Evolutionary conservation across 495 filamentous ascomycete genomes (phyloP), one percentile per base, ranked within the genome.

Genomic region (Cercophora samala): DNA sequence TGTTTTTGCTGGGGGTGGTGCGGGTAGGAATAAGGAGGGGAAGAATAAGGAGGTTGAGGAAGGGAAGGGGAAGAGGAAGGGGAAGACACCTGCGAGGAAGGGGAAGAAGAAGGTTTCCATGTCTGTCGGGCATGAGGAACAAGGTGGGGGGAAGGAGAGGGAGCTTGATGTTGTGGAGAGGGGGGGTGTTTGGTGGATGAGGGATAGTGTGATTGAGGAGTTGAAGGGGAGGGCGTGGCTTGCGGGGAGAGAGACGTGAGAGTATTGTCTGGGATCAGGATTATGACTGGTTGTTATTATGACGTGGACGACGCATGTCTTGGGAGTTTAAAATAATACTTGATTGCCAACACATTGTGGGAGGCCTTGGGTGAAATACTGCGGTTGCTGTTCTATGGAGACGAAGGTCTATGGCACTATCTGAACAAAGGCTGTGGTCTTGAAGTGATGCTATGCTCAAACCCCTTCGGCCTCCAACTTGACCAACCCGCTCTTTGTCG

Each of bases 191-290:
- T 79, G 80, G 65, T 87, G 84, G 84, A 69, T 86, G 64, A 71
- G 81, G 59, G 80, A 80, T 60, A 82, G 82, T 61, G 79, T 81
- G 5, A 81, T 87, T 52, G 86, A 88, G 66, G 74, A 78, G 56
- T 62, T 89, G 68, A 88, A 83, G 72, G 85, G 85, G 0, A 79
- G 69, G 58, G 80, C 85, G 2, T 88, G 85, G 85, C 80, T 86
- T 60, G 79, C 81, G 21, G 81, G 77, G 0, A 37, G 70, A 21
- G 64, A 23, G 15, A 46, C 37, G 37, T 46, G 37, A 46, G 37
- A 46, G 37, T 18, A 46, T 46, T 5, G 26, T 29, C 26, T 29
- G 37, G 13, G 13, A 17, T 0, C 6, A 46, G 37, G 13, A 13
- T 2, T 11, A 46, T 46, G 29, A 8, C 4, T 32, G 29, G 13